These are phyloP conservation scores for Taphrina wiesneri DNA, from an alignment of 1,139 yeast genomes.

Conservation along the genomic window DNA sequence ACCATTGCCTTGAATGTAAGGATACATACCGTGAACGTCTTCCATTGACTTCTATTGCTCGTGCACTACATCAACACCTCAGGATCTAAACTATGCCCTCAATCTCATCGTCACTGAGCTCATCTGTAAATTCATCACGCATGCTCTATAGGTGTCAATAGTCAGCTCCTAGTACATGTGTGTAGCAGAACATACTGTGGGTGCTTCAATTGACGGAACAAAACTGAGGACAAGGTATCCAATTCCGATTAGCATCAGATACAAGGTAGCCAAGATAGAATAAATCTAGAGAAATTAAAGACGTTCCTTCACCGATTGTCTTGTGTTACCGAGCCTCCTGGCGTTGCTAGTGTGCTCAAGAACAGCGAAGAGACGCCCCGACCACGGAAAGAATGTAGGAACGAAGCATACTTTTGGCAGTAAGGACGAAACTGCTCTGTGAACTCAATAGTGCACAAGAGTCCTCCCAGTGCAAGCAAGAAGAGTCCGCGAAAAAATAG, in stretches of 20 bases:
- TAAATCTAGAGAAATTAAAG: conserved; percentile 1
- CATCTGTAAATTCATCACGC: conserved; percentile 8
- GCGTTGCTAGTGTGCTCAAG: neutral
- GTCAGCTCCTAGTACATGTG: neutral
- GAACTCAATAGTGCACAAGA: conserved; percentile 10
- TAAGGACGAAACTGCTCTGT: neutral
- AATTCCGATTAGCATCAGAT: conserved; percentile 5
- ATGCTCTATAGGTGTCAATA: neutral
- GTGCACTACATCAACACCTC: too few relatives aligned
- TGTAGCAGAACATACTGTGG: neutral
- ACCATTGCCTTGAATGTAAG: too few relatives aligned
- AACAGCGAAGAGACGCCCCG: conserved; percentile 19
- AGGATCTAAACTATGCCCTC: conserved; percentile 22
- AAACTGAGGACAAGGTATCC: conserved; percentile 10
- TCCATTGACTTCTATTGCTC: too few relatives aligned
- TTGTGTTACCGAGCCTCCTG: neutral
- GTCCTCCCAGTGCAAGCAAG: conserved; percentile 10
- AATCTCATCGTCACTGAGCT: conserved; percentile 17
- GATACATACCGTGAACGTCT: too few relatives aligned
- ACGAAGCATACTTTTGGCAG: conserved; percentile 10
- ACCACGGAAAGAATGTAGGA: conserved; percentile 22
- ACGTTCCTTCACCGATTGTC: neutral
- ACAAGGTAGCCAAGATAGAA: neutral
- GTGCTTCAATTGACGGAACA: conserved; percentile 20
- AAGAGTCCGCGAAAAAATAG: conserved; percentile 2